Percentiles rank a stretch among this genome's conserved stretches.
Evolutionary conservation across 2,329 filamentous ascomycete genomes (phyloP).

Genomic region (Sporothrix sp.): DNA sequence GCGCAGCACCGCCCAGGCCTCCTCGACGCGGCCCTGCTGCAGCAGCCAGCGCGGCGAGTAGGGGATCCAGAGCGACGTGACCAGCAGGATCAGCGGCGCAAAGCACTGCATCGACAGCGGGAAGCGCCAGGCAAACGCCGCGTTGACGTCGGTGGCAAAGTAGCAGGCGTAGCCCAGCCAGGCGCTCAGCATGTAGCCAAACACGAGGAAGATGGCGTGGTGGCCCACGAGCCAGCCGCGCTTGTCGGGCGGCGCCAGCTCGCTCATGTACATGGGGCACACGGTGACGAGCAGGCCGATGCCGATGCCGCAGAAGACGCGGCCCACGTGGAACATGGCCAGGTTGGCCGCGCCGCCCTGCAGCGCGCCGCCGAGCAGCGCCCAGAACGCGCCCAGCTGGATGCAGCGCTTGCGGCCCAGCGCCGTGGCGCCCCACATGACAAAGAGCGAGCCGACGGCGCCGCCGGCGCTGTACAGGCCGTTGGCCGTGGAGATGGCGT

Average conservation of each 20-base stretch:
- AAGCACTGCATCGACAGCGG: conserved; percentile 33
- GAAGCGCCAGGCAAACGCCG: conserved; percentile 36
- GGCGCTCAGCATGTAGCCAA: conserved; percentile 35
- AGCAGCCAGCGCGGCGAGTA: conserved; percentile 41
- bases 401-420: conserved; percentile 37
- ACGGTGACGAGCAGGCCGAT: conserved; percentile 35
- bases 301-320: conserved; percentile 32
- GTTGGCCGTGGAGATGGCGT: conserved; percentile 34
- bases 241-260: conserved; percentile 30
- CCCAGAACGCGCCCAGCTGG: conserved; percentile 34
- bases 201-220: conserved; percentile 37
- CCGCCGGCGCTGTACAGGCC: conserved; percentile 29
- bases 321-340: conserved; percentile 35
- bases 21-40: conserved; percentile 33
- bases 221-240: conserved; percentile 37
- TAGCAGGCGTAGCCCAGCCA: conserved; percentile 38
- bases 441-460: conserved; percentile 36
- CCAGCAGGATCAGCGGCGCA: conserved; percentile 25
- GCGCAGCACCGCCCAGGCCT: conserved; percentile 35
- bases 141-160: conserved; percentile 26
- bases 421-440: conserved; percentile 39
- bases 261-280: conserved; percentile 35
- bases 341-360: conserved; percentile 36
- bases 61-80: conserved; percentile 33
- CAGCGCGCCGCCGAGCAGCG: conserved; percentile 36